phyloP scores from a whole-genome alignment of 768 basidiomycete species.

The Lactarius indigo region DNA sequence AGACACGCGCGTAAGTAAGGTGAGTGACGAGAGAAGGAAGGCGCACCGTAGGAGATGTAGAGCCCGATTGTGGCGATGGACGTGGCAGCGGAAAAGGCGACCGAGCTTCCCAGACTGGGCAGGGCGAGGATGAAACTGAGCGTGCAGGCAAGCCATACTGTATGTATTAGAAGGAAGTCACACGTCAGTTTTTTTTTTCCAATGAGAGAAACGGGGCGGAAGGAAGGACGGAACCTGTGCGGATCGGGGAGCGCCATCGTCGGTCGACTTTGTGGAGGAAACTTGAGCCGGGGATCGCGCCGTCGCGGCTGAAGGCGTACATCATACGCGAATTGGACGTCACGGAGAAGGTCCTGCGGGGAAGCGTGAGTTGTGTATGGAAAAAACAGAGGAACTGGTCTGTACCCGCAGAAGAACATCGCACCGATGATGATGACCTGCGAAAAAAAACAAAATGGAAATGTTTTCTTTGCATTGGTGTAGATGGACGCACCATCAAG shows the following conservation, averaged over 20 bases:
- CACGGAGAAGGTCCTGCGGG: slow-evolving; percentile 62
- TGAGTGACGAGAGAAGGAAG: accelerated
- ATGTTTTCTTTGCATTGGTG: no score
- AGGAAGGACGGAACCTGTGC: slow-evolving; percentile 52
- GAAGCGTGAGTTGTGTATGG: neutral
- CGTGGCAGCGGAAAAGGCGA: slow-evolving; percentile 59
- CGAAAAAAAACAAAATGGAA: neutral
- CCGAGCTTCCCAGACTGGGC: slow-evolving; percentile 67
- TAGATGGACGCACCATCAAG: slow-evolving; percentile 49
- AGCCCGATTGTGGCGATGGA: slow-evolving; percentile 71
- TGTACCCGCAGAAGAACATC: slow-evolving; percentile 70
- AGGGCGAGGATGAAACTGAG: slow-evolving; percentile 72
- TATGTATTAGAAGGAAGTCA: no score
- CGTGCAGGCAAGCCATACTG: slow-evolving; percentile 77
- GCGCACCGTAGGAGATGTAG: slow-evolving; percentile 68
- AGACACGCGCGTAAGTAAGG: no score
- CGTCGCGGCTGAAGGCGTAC: slow-evolving; percentile 77
- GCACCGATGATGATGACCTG: slow-evolving; percentile 64
- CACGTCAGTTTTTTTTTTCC: neutral
- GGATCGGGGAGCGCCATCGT: slow-evolving; percentile 58
- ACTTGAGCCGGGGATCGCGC: slow-evolving; percentile 62
- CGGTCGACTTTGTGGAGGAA: slow-evolving; percentile 64
- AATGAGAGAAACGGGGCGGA: neutral
- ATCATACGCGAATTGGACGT: slow-evolving; percentile 82
- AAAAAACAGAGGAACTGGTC: neutral